phyloP scores from a whole-genome alignment of 148 eudicot species.

The Amaranthus cruentus region DNA sequence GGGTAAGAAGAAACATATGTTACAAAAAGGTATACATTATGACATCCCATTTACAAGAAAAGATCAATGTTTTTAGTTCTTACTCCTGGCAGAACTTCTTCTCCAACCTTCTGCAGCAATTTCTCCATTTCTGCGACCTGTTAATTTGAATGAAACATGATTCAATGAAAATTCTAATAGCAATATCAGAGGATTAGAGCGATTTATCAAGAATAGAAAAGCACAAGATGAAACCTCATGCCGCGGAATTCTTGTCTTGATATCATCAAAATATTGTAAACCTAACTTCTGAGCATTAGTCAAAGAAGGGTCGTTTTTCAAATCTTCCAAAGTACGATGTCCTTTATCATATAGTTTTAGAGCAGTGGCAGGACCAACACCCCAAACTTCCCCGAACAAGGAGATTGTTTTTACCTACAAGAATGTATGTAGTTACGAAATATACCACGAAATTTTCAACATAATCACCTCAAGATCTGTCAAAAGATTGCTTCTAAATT shows the following conservation, averaged over 20 bases:
- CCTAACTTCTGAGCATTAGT: constrained; percentile 73
- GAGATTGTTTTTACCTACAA: constrained; percentile 71
- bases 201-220: constrained; percentile 11
- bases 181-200: constrained; percentile 1
- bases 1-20: neutral
- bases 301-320: constrained; percentile 60
- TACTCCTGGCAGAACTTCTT: constrained; percentile 79
- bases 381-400: constrained; percentile 95
- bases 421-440: constrained; percentile 1
- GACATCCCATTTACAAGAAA: constrained; percentile 7
- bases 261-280: constrained; percentile 83
- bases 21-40: constrained; percentile 9
- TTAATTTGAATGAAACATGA: constrained; percentile 3
- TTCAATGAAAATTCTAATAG: constrained; percentile 1
- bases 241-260: constrained; percentile 88
- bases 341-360: constrained; percentile 90
- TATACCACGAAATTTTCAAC: neutral
- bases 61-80: constrained; percentile 34
- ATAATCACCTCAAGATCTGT: neutral
- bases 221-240: constrained; percentile 56
- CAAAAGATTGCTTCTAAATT: neutral
- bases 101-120: constrained; percentile 64
- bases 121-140: constrained; percentile 89
- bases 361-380: constrained; percentile 94
- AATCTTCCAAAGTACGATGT: constrained; percentile 68